phyloP scores from a whole-genome alignment of 1,284 basidiomycete species.

The Microbotryum intermedium region DNA sequence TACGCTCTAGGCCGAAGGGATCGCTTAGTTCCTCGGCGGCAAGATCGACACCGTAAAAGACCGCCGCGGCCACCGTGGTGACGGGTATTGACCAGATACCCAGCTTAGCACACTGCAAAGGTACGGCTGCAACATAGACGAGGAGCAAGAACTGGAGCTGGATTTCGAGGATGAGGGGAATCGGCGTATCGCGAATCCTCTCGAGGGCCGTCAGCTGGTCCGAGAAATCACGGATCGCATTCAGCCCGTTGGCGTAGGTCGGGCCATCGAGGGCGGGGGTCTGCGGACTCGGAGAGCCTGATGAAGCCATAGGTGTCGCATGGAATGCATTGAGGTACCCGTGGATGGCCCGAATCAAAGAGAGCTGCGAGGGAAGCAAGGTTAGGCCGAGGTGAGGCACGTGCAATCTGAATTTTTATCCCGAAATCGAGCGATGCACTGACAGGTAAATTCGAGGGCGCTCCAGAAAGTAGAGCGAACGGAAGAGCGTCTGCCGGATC shows the following conservation, averaged over 20 bases:
- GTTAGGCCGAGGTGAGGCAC: not conserved
- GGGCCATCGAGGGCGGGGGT: constrained; percentile 16
- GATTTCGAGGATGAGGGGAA: constrained; percentile 31
- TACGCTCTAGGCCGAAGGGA: constrained; percentile 28
- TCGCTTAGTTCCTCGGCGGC: constrained; percentile 32
- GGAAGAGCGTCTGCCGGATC: constrained; percentile 1
- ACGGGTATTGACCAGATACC: constrained; percentile 29
- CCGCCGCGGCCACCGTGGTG: constrained; percentile 20
- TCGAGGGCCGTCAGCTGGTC: constrained; percentile 31
- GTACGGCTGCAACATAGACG: constrained; percentile 31
- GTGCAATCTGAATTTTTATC: no score
- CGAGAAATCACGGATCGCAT: constrained; percentile 22
- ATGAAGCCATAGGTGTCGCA: constrained; percentile 5
- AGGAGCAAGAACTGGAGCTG: constrained; percentile 31
- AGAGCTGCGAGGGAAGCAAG: constrained; percentile 10
- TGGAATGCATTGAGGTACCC: constrained; percentile 18
- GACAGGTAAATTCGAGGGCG: no score
- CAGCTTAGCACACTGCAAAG: constrained; percentile 30
- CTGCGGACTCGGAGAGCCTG: not conserved
- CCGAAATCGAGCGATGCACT: no score
- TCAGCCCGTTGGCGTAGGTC: constrained; percentile 24
- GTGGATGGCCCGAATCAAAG: constrained; percentile 19
- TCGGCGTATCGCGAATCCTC: constrained; percentile 33
- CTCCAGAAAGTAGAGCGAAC: not conserved
- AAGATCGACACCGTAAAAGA: constrained; percentile 32